Conservation (phyloP, 78 protist genomes). For the Polysphondylium violaceum region DNA sequence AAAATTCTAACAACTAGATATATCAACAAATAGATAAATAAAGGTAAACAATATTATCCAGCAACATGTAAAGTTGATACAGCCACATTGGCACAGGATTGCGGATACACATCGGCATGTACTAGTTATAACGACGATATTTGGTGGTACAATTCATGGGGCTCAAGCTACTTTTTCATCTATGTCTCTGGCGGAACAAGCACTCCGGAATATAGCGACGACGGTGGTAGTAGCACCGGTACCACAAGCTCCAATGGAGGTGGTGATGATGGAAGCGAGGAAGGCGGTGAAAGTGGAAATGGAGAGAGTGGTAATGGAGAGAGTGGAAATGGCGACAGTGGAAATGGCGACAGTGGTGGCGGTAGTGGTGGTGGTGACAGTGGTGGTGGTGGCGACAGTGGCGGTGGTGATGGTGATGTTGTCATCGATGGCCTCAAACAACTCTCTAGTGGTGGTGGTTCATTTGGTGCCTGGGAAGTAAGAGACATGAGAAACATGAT, state of each 20-base stretch:
- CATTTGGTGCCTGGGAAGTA: background rate
- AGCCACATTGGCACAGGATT: no score
- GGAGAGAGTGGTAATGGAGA: constrained; percentile 6
- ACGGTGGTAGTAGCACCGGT: background rate
- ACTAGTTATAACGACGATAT: constrained; percentile 16
- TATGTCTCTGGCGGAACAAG: constrained; percentile 38
- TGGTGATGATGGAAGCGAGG: background rate
- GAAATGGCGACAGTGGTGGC: background rate
- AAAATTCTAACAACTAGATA: no score
- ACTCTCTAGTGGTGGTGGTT: constrained; percentile 27
- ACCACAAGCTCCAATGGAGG: background rate
- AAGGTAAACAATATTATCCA: no score
- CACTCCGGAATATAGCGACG: constrained; percentile 1
- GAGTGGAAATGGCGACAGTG: constrained; percentile 7
- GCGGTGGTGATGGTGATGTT: constrained; percentile 22
- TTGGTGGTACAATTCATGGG: constrained; percentile 59
- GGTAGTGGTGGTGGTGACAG: constrained; percentile 12
- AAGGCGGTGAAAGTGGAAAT: background rate
- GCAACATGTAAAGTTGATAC: no score
- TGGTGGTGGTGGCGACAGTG: constrained; percentile 17
- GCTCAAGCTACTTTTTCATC: constrained; percentile 46
- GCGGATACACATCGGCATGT: no score
- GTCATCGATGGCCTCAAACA: background rate
- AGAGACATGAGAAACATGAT: no score
- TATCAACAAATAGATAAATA: no score